Evolutionary conservation across 1,284 basidiomycete genomes (phyloP).

Genomic region (Abortiporus biennis): DNA sequence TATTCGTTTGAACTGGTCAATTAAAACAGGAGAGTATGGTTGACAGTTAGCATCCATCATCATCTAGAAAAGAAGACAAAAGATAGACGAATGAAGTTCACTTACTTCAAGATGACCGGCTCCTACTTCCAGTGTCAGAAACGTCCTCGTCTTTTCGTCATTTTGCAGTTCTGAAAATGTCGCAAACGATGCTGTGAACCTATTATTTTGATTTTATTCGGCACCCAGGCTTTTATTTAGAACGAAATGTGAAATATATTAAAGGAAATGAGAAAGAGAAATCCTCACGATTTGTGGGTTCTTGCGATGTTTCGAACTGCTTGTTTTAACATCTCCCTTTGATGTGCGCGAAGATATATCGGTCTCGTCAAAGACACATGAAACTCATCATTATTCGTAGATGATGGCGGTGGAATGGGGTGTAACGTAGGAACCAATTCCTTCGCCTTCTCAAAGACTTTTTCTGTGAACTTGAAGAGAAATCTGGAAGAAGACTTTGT

Average conservation of each 20-base stretch:
- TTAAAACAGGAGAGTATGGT: too few relatives aligned
- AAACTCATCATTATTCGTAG: slow-evolving; percentile 31
- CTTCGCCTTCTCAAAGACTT: slow-evolving; percentile 40
- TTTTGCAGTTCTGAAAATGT: slow-evolving; percentile 65
- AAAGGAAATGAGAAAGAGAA: background rate
- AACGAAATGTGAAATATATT: background rate
- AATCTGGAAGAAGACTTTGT: too few relatives aligned
- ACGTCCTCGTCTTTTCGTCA: slow-evolving; percentile 72
- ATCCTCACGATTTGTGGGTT: slow-evolving; percentile 41
- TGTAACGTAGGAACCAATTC: slow-evolving; percentile 40
- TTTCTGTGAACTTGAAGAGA: slow-evolving; percentile 41
- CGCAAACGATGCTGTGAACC: slow-evolving; percentile 69
- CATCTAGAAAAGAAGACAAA: slow-evolving; percentile 2
- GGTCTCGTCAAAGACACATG: slow-evolving; percentile 76
- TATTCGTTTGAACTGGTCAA: slow-evolving; percentile 54
- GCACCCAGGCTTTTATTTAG: background rate
- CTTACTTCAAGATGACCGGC: slow-evolving; percentile 68
- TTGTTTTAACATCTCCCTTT: slow-evolving; percentile 60
- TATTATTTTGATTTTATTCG: too few relatives aligned
- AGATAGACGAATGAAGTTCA: slow-evolving; percentile 6
- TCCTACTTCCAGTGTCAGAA: slow-evolving; percentile 70
- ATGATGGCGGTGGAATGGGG: slow-evolving; percentile 27
- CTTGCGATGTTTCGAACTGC: slow-evolving; percentile 46
- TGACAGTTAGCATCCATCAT: background rate
- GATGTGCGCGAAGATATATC: slow-evolving; percentile 70